Evolutionary conservation across 129 eudicot species (phyloP).

Genomic region (Flaveria sonorensis): DNA sequence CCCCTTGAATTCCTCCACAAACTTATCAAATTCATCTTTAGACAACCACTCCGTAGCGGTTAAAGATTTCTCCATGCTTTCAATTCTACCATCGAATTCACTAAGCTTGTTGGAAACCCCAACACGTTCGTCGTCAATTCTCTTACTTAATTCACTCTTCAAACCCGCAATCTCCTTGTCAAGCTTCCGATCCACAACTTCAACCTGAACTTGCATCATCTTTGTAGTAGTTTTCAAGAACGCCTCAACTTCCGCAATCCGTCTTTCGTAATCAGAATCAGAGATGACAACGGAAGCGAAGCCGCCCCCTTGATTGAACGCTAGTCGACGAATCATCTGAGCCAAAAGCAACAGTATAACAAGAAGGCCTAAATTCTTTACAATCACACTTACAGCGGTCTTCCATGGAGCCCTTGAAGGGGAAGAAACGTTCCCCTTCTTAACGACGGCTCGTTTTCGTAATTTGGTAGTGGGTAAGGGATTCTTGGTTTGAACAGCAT

Average conservation of each 20-base stretch:
- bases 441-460: slow-evolving; percentile 31
- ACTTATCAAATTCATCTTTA: slow-evolving; percentile 55
- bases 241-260: slow-evolving; percentile 64
- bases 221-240: slow-evolving; percentile 57
- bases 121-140: slow-evolving; percentile 42
- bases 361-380: slow-evolving; percentile 63
- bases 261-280: slow-evolving; percentile 59
- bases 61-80: slow-evolving; percentile 50
- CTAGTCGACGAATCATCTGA: slow-evolving; percentile 62
- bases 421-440: slow-evolving; percentile 19
- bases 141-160: slow-evolving; percentile 53
- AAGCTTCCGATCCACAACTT: slow-evolving; percentile 66
- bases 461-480: slow-evolving; percentile 25
- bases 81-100: slow-evolving; percentile 40
- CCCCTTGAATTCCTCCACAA: slow-evolving; percentile 60
- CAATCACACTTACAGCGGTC: slow-evolving; percentile 62
- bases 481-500: slow-evolving; percentile 32
- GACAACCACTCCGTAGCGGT: slow-evolving; percentile 44
- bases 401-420: slow-evolving; percentile 54
- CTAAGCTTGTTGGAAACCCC: slow-evolving; percentile 35
- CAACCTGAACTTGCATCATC: slow-evolving; percentile 84
- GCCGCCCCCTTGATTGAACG: slow-evolving; percentile 36
- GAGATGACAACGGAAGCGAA: slow-evolving; percentile 19
- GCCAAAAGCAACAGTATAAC: slow-evolving; percentile 51
- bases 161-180: slow-evolving; percentile 49